These are phyloP conservation scores for Aspergillus arachidicola DNA, from an alignment of 2,329 filamentous ascomycete genomes.

Conservation along the genomic window DNA sequence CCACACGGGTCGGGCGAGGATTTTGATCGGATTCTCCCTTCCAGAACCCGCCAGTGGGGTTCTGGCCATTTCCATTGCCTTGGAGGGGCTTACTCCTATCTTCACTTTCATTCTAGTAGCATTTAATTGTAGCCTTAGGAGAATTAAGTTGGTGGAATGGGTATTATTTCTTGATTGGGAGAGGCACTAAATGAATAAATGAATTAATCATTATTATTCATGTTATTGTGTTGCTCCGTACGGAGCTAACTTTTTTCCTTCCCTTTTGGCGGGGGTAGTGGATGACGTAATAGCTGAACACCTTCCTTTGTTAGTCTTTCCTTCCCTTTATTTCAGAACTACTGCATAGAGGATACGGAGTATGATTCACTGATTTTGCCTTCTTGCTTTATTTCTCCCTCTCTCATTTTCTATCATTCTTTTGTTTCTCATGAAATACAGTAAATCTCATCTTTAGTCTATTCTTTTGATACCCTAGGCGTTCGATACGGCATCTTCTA, in stretches of 20 bases:
- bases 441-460: background rate
- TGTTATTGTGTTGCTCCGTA: no score
- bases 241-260: no score
- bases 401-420: background rate
- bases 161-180: background rate
- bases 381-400: background rate
- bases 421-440: background rate
- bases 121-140: background rate
- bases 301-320: background rate
- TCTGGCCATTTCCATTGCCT: slow-evolving; percentile 17
- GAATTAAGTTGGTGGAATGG: background rate
- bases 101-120: background rate
- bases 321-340: background rate
- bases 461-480: background rate
- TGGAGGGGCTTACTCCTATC: background rate
- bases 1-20: background rate
- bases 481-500: background rate
- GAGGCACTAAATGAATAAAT: background rate
- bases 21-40: background rate
- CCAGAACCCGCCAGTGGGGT: slow-evolving; percentile 8
- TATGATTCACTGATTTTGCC: background rate
- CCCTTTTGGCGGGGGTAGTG: slow-evolving; percentile 7
- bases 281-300: slow-evolving; percentile 12
- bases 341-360: background rate
- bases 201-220: background rate